Evolutionary conservation across 495 filamentous ascomycete species (phyloP).

Genomic region (Tetracladium marchalianum): DNA sequence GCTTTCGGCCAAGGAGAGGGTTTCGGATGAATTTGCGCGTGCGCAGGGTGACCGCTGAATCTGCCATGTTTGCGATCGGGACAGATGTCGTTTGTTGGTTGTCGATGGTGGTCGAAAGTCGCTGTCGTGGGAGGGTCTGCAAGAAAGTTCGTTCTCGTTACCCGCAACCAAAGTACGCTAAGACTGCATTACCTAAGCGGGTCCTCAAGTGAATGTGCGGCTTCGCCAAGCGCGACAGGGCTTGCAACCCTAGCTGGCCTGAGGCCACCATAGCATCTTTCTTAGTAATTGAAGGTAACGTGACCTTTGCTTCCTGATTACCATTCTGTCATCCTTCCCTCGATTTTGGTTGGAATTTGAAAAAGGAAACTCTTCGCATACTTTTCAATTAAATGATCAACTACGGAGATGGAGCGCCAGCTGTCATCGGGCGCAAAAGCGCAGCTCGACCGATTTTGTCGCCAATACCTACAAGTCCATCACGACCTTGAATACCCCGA

Average conservation of each 20-base stretch:
- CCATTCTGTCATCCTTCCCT: neutral
- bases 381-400: neutral
- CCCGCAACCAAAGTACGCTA: conserved; percentile 11
- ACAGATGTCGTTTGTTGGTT: conserved; percentile 12
- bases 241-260: conserved; percentile 8
- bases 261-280: no score
- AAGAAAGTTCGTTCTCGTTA: conserved; percentile 2
- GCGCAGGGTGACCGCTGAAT: conserved; percentile 86
- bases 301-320: neutral
- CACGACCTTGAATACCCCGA: conserved; percentile 45
- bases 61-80: conserved; percentile 66
- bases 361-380: no score
- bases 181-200: conserved; percentile 2
- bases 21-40: conserved; percentile 99
- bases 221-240: neutral
- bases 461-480: conserved; percentile 60
- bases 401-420: conserved; percentile 11
- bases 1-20: conserved; percentile 93
- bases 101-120: conserved; percentile 16
- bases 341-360: no score
- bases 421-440: conserved; percentile 5
- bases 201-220: neutral
- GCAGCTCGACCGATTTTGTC: conserved; percentile 34
- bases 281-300: neutral
- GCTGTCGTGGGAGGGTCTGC: conserved; percentile 5